These are phyloP conservation scores for Psilocybe cyanescens DNA, from an alignment of 768 basidiomycete genomes.

Conservation along the genomic window DNA sequence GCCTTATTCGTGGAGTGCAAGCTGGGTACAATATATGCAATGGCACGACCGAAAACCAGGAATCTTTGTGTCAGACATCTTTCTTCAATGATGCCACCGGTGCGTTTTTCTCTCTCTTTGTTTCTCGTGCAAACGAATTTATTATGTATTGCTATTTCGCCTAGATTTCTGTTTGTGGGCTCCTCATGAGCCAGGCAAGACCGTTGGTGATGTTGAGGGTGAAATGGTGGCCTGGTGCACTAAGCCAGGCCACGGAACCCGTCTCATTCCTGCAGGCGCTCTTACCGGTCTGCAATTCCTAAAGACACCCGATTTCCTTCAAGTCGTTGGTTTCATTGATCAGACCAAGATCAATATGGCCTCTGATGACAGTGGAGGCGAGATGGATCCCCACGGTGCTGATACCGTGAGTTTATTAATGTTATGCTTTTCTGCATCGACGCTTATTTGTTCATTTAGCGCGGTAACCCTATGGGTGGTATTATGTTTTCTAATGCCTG, in stretches of 20 bases:
- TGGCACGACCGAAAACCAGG: constrained; percentile 63
- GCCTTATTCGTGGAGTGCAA: constrained; percentile 46
- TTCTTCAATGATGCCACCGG: constrained; percentile 54
- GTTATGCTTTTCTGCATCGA: too few relatives aligned
- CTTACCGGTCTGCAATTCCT: constrained; percentile 70
- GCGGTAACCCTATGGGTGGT: constrained; percentile 81
- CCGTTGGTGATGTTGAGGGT: constrained; percentile 72
- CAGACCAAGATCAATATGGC: constrained; percentile 64
- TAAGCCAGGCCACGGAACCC: constrained; percentile 69
- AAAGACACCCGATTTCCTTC: constrained; percentile 61
- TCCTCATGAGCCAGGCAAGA: constrained; percentile 49
- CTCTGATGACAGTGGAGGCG: constrained; percentile 69
- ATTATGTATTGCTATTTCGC: neutral
- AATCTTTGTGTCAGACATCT: constrained; percentile 67
- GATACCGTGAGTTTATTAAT: constrained; percentile 39
- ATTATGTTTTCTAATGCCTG: constrained; percentile 66
- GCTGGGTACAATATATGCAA: constrained; percentile 74
- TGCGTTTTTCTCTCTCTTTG: constrained; percentile 24
- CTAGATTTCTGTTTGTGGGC: constrained; percentile 78
- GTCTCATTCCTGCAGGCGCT: constrained; percentile 68
- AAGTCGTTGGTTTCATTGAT: constrained; percentile 68
- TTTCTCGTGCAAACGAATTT: neutral
- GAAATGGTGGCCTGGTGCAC: constrained; percentile 81
- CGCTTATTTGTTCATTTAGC: constrained; percentile 34
- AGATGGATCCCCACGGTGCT: constrained; percentile 79